Conservation (phyloP, 305 asterid species). For the Ilex paraguariensis region DNA sequence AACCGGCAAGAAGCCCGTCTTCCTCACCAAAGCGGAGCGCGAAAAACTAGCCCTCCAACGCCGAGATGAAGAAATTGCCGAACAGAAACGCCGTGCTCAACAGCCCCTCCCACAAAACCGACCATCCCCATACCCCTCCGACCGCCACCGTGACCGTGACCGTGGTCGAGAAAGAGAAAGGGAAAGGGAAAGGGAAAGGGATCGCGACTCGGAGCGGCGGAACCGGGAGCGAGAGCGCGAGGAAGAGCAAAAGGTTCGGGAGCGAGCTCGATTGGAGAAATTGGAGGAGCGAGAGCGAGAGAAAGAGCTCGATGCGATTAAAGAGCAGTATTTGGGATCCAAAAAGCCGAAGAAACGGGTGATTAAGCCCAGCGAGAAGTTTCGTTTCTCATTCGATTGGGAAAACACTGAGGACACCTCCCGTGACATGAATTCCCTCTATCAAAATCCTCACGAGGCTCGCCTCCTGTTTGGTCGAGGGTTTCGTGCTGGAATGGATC, state of each 20-base stretch:
- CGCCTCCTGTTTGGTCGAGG: not conserved
- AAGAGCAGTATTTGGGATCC: not conserved
- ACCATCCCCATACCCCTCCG: conserved; percentile 16
- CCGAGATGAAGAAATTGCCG: conserved; percentile 43
- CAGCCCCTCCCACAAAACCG: conserved; percentile 29
- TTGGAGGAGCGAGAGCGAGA: not conserved
- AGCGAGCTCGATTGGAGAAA: not conserved
- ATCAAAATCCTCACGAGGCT: conserved; percentile 1
- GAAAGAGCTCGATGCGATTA: not conserved
- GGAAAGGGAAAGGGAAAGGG: conserved; percentile 8
- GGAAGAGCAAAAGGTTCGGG: not conserved
- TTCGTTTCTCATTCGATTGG: not conserved
- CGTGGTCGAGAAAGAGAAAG: conserved; percentile 21
- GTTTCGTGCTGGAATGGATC: not conserved
- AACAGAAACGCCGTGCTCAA: conserved; percentile 25
- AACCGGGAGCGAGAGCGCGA: not conserved
- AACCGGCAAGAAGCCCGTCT: conserved; percentile 47
- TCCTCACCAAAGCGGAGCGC: conserved; percentile 57
- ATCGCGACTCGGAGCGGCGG: conserved; percentile 10
- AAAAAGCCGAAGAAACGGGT: not conserved
- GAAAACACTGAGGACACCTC: not conserved
- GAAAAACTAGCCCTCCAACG: conserved; percentile 50
- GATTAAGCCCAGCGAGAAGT: conserved; percentile 2
- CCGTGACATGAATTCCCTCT: conserved; percentile 1
- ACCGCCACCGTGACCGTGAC: conserved; percentile 27